Base-by-base conservation (phyloP, 2,329 filamentous ascomycete species). In the Curvularia spicifera region DNA sequence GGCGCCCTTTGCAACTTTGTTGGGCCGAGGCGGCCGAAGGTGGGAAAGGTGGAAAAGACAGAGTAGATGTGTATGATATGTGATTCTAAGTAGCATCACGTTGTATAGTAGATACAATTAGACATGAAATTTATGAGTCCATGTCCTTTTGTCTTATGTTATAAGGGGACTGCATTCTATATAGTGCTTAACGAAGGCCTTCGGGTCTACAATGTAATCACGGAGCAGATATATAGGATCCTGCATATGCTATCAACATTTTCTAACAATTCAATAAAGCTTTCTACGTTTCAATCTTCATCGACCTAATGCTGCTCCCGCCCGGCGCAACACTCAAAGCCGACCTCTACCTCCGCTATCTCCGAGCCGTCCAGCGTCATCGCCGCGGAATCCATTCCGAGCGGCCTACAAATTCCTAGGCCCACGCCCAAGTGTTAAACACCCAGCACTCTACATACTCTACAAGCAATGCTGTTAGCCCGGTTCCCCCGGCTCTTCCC, bases 1-100 rank as follows among this genome's bases (percentile, higher is more conserved):
- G 90, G 90, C 12, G 87, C 83, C 73, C 81, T 91, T 49, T 84
- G 94, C 28, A 96, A 93, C 77, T 89, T 93, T 81, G 87, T 95
- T 7, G 47, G 55, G 5, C 65, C 67, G 24, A 72, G 60, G 56
- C 51, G 44, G 28, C 51, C 31, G 2, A 57, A 45, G 15, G 10
- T 10, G 29, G 50, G 18, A 18, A 18, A 18, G 18, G 18, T 18
- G 18, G 18, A 53, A 15, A 53, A 39, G 33, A 15, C 4, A 7
- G 33, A 33, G 15, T 49, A 39, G 33, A 31, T 13, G 20, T 49
- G 22, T 29, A 46, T 46, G 26, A 46, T 46, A 46, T 8, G 5
- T 31, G 26, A 13, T 6, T 29, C 15, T 10, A 10, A 8, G 9
- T 33, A 37, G 33, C 3, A 3, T n/a, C 33, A 37, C 13, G n/a